phyloP scores from a whole-genome alignment of 192 early-diverging fungal species.

The Coemansia sp. region DNA sequence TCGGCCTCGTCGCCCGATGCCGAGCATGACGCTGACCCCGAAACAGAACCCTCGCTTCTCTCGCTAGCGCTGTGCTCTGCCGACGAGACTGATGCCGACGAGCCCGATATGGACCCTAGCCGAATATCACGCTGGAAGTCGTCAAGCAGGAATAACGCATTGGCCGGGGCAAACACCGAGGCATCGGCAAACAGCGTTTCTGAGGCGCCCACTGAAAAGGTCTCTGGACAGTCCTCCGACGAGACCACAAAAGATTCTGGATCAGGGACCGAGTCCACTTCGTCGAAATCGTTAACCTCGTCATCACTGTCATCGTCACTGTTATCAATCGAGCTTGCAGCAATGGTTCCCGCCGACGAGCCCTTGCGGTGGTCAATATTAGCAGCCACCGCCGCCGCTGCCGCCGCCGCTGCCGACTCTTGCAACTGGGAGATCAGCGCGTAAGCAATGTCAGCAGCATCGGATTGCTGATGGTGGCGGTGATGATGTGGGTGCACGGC shows the following conservation, averaged over 20 bases:
- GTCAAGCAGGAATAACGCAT: slow-evolving; percentile 43
- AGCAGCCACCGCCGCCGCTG: background rate
- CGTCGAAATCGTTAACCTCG: slow-evolving; percentile 31
- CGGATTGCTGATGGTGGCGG: slow-evolving; percentile 12
- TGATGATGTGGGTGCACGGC: slow-evolving; percentile 23
- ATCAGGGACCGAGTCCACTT: slow-evolving; percentile 50
- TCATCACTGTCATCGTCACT: slow-evolving; percentile 22
- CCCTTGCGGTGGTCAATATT: slow-evolving; percentile 5
- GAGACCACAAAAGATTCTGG: slow-evolving; percentile 56
- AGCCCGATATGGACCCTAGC: slow-evolving; percentile 6
- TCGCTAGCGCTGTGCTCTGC: slow-evolving; percentile 1
- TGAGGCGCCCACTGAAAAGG: slow-evolving; percentile 41
- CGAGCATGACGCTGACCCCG: background rate
- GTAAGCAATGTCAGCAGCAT: slow-evolving; percentile 39
- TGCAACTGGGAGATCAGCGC: slow-evolving; percentile 46
- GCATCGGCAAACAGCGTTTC: slow-evolving; percentile 51
- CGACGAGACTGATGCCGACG: slow-evolving; percentile 9
- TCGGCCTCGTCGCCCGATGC: slow-evolving; percentile 5
- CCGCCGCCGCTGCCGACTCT: slow-evolving; percentile 16
- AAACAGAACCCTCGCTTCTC: background rate
- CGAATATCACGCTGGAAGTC: slow-evolving; percentile 21
- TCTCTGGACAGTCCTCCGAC: slow-evolving; percentile 44
- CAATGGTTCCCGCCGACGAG: slow-evolving; percentile 6
- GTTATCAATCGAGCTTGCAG: slow-evolving; percentile 15
- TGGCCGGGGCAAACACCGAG: slow-evolving; percentile 48